These are phyloP conservation scores for Erodium texanum DNA, from an alignment of 441 rosid genomes.

Conservation along the genomic window DNA sequence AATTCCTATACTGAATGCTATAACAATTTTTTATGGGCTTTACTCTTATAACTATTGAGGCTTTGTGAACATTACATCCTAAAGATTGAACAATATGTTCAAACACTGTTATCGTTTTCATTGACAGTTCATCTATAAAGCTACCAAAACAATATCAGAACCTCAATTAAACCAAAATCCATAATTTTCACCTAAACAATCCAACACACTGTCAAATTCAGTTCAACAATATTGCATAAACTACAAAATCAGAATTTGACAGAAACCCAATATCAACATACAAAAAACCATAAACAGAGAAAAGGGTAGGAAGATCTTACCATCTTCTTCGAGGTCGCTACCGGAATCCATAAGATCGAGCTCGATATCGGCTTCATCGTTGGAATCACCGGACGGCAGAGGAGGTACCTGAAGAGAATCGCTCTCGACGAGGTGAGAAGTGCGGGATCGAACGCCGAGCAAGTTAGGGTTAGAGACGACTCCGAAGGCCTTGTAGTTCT, in stretches of 20 bases:
- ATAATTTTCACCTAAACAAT: too few species aligned
- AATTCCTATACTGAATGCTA: too few species aligned
- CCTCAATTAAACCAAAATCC: too few species aligned
- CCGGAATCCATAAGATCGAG: conserved; percentile 56
- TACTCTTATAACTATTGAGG: too few species aligned
- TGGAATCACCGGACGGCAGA: conserved; percentile 17
- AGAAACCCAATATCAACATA: background rate
- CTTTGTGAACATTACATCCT: too few species aligned
- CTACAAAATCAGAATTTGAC: background rate
- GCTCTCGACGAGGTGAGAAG: conserved; percentile 50
- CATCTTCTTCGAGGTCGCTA: conserved; percentile 94
- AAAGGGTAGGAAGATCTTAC: conserved; percentile 23
- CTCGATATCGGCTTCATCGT: conserved; percentile 31
- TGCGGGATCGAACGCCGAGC: conserved; percentile 66
- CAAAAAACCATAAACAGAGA: background rate
- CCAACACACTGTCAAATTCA: background rate
- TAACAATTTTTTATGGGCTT: too few species aligned
- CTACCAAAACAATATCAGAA: too few species aligned
- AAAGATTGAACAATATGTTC: too few species aligned
- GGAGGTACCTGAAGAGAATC: conserved; percentile 64
- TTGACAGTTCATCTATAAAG: too few species aligned
- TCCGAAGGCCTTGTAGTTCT: conserved; percentile 83
- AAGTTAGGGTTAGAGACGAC: conserved; percentile 77
- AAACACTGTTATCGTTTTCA: too few species aligned
- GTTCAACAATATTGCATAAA: background rate